Percentiles rank a stretch among this genome's conserved stretches.
Evolutionary conservation across 305 asterid species (phyloP).

Genomic region (Fraxinus sp.): DNA sequence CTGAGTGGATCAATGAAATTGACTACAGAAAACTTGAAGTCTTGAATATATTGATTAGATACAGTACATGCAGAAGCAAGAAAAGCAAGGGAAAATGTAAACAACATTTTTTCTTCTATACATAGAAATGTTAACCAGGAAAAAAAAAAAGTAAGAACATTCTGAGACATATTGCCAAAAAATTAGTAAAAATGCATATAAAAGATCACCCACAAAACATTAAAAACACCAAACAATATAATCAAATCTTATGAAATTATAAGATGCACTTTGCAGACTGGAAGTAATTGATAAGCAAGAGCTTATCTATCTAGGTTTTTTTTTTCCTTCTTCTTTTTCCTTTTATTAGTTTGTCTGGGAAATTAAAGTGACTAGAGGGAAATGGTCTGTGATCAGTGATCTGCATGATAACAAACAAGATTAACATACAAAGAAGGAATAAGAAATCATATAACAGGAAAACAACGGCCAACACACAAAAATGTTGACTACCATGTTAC

Average conservation of each 20-base stretch:
- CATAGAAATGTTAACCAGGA: neutral
- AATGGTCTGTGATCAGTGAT: neutral
- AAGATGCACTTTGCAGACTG: neutral
- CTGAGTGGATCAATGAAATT: neutral
- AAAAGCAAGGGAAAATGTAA: neutral
- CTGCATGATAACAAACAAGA: neutral
- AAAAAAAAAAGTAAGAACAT: neutral
- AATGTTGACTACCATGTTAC: neutral
- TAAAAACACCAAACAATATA: neutral
- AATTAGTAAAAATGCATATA: neutral
- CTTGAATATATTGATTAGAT: neutral
- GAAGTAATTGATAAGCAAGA: neutral
- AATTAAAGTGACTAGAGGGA: neutral
- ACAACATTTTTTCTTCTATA: neutral
- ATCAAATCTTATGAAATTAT: neutral
- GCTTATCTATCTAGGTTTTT: neutral
- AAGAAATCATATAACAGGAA: neutral
- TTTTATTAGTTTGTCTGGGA: neutral
- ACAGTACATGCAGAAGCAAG: neutral
- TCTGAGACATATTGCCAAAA: neutral
- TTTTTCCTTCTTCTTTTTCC: neutral
- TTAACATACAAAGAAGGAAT: neutral
- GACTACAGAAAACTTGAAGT: neutral
- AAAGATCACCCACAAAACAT: neutral
- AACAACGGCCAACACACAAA: neutral